A percentile compares a stretch with the other conserved stretches of the same genome.
Conservation (phyloP, 441 rosid species). For the Mallotus repandus region DNA sequence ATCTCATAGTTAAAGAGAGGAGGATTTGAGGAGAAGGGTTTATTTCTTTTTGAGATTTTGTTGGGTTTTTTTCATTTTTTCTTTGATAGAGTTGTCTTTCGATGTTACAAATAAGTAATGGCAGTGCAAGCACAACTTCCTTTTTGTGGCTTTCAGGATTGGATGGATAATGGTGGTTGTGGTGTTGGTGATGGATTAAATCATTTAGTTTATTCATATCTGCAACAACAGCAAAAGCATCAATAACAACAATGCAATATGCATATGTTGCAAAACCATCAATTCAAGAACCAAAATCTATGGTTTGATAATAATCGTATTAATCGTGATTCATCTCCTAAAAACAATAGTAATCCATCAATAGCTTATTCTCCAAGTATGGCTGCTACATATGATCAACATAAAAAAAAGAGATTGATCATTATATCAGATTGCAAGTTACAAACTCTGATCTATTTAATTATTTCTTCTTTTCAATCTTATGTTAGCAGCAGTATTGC, state of each 20-base stretch:
- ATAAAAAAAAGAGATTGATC: constrained; percentile 58
- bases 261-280: constrained; percentile 27
- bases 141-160: constrained; percentile 43
- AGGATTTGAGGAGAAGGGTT: not conserved
- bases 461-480: not conserved
- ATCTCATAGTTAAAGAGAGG: not conserved
- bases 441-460: not conserved
- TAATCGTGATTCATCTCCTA: constrained; percentile 7
- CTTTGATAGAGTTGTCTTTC: not conserved
- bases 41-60: not conserved
- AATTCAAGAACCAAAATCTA: constrained; percentile 30
- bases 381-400: constrained; percentile 33
- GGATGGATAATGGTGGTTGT: constrained; percentile 35
- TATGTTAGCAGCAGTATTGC: not conserved
- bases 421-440: constrained; percentile 58
- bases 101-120: constrained; percentile 29
- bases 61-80: not conserved
- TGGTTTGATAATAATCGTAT: constrained; percentile 10
- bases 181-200: constrained; percentile 34
- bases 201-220: constrained; percentile 22
- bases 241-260: constrained; percentile 33
- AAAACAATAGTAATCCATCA: constrained; percentile 15
- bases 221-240: constrained; percentile 33
- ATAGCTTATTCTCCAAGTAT: constrained; percentile 22
- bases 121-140: constrained; percentile 74